These are phyloP conservation scores for Panaeolus papilionaceus DNA, from an alignment of 768 basidiomycete genomes.

Conservation along the genomic window DNA sequence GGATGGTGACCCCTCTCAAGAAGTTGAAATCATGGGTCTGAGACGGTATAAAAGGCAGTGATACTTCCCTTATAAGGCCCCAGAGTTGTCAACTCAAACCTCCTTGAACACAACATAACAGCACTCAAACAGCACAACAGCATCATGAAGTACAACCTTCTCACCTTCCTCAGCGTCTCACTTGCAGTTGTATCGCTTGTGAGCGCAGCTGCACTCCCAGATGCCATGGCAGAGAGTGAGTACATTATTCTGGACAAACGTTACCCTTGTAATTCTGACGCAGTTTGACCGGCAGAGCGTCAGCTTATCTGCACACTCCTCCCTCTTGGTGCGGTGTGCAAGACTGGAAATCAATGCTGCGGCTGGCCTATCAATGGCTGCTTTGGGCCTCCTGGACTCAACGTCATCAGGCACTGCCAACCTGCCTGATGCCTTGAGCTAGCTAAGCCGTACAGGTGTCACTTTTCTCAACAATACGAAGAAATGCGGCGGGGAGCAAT, in stretches of 20 bases:
- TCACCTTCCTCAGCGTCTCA: neutral
- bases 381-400: constrained; percentile 1
- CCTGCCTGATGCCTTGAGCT: neutral
- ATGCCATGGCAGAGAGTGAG: neutral
- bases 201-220: neutral
- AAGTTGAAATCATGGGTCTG: neutral
- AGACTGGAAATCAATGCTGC: constrained; percentile 18
- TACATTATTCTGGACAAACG: neutral
- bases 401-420: neutral
- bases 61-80: neutral
- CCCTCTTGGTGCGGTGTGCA: neutral
- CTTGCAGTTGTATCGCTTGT: neutral
- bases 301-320: neutral
- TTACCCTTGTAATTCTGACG: too few relatives aligned
- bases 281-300: neutral
- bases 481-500: too few relatives aligned
- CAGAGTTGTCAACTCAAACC: neutral
- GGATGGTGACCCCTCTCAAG: too few relatives aligned
- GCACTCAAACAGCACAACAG: neutral
- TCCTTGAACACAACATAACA: neutral
- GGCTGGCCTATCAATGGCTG: constrained; percentile 36
- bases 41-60: neutral
- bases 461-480: too few relatives aligned
- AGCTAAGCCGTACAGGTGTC: too few relatives aligned
- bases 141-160: neutral